Percentiles rank a stretch among this genome's conserved stretches.
These are phyloP conservation scores for Candida hispaniensis DNA, from an alignment of 805 yeast genomes.

Conservation along the genomic window DNA sequence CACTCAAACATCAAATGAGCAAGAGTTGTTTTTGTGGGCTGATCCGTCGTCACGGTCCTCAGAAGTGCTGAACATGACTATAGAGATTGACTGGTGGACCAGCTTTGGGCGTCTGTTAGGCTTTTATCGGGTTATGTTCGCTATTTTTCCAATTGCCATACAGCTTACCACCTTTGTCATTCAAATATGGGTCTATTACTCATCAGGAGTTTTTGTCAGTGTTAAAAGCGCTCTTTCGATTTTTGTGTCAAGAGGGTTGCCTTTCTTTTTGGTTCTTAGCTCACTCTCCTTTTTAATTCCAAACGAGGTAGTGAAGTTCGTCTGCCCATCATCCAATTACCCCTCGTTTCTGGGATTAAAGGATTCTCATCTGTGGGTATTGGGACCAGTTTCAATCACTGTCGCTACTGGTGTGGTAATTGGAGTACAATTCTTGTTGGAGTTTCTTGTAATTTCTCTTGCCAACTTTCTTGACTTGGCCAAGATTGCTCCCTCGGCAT, in stretches of 20 bases:
- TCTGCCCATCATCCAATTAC: too few species aligned
- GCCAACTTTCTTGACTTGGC: conserved; percentile 3
- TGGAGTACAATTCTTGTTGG: conserved; percentile 1
- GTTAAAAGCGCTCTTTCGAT: conserved; percentile 38
- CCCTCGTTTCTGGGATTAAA: conserved; percentile 6
- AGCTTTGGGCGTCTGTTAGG: conserved; percentile 57
- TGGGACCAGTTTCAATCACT: conserved; percentile 8
- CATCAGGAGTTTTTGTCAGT: conserved; percentile 33
- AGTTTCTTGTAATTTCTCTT: background rate
- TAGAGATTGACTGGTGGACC: conserved; percentile 41
- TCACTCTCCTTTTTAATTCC: conserved; percentile 26
- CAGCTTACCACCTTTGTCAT: conserved; percentile 40
- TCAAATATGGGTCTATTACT: conserved; percentile 42
- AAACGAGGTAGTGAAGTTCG: conserved; percentile 2
- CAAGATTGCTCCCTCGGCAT: conserved; percentile 3
- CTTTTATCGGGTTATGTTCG: conserved; percentile 61
- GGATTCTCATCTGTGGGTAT: conserved; percentile 8
- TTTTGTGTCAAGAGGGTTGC: conserved; percentile 28
- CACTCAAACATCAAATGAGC: conserved; percentile 37
- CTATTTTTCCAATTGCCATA: conserved; percentile 55
- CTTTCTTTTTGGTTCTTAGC: conserved; percentile 22
- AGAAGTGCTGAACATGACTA: conserved; percentile 15
- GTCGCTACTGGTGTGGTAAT: conserved; percentile 10
- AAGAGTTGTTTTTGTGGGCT: conserved; percentile 24
- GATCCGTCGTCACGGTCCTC: conserved; percentile 8